Conservation (phyloP, 768 basidiomycete species). For the Tubosaeta brunneosetosa region DNA sequence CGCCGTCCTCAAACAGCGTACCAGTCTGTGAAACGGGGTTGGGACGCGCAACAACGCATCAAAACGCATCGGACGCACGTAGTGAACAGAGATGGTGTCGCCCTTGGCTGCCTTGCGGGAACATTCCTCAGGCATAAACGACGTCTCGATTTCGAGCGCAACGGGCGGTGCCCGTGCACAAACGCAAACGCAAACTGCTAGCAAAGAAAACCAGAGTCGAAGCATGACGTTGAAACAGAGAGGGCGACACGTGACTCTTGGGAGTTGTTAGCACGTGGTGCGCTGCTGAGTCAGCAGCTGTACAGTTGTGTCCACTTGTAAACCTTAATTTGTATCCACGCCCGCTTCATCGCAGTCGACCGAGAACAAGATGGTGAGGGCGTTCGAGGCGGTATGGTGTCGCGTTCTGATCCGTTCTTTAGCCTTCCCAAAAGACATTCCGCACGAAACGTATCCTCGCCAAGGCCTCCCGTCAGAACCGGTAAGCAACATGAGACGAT, state of each 20-base stretch:
- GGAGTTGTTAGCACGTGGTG: not conserved
- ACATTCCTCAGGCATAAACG: conserved; percentile 56
- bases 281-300: conserved; percentile 37
- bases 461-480: conserved; percentile 94
- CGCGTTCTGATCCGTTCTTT: conserved; percentile 10
- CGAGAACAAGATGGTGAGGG: conserved; percentile 48
- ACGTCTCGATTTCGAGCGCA: conserved; percentile 60
- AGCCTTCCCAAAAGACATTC: conserved; percentile 99
- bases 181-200: conserved; percentile 46
- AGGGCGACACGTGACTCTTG: conserved; percentile 1
- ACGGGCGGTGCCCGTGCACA: conserved; percentile 44
- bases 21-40: conserved; percentile 46
- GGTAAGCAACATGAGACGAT: conserved; percentile 45
- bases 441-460: conserved; percentile 95
- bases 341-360: conserved; percentile 27
- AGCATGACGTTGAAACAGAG: conserved; percentile 39
- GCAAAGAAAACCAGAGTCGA: conserved; percentile 40
- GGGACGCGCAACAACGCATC: not conserved
- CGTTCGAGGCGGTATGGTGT: not conserved
- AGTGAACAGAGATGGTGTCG: conserved; percentile 70
- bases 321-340: conserved; percentile 29
- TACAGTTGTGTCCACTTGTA: conserved; percentile 30
- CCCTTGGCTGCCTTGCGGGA: conserved; percentile 50
- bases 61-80: conserved; percentile 44
- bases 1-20: conserved; percentile 66